Evolutionary conservation across 2,329 filamentous ascomycete species (phyloP), one percentile per base, ranked within the genome.

Genomic region (Trichoderma atroviride): DNA sequence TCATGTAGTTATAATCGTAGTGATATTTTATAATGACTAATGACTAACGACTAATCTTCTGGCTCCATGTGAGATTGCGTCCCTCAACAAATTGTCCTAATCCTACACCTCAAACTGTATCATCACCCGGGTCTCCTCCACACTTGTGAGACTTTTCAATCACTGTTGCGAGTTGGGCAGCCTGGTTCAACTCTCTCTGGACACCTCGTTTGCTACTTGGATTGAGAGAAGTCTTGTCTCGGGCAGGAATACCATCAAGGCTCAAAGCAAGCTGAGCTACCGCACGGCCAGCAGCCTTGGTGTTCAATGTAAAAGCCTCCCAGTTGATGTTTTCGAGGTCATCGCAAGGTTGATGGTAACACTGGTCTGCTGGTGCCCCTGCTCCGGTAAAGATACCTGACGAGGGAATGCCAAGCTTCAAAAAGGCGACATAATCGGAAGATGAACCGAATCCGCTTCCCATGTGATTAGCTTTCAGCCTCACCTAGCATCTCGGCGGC

Each of bases 271-370:
- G 77, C 35, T 77, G 72, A 16, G 86, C 86, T 33, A 85, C 82
- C 2, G 82, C 82, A 69, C 83, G 79, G 1, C 85, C 87, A 60
- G 88, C 88, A 3, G 81, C 77, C 74, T 79, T 81, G 59, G 80
- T 71, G 71, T 80, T 83, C 62, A 78, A 72, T 0, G 77, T 79
- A 22, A 81, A n/a, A 4, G 81, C 81, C 1, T 79, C 77, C 76
- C 79, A 78, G 75, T 83, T 78, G 69, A 83, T 79, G 74, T 83
- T 82, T 50, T 75, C 67, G 29, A 81, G 74, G 47, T 73, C 77
- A 61, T 84, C 83, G 71, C 81, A 82, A 29, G 77, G 76, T 47
- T 78, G 69, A 72, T 84, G 79, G 75, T 82, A 81, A 77, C 79
- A 79, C 1, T 72, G 64, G 58, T 83, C 82, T 0, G 73, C 74